phyloP scores from a whole-genome alignment of 805 yeast species.

The Candida railenensis region DNA sequence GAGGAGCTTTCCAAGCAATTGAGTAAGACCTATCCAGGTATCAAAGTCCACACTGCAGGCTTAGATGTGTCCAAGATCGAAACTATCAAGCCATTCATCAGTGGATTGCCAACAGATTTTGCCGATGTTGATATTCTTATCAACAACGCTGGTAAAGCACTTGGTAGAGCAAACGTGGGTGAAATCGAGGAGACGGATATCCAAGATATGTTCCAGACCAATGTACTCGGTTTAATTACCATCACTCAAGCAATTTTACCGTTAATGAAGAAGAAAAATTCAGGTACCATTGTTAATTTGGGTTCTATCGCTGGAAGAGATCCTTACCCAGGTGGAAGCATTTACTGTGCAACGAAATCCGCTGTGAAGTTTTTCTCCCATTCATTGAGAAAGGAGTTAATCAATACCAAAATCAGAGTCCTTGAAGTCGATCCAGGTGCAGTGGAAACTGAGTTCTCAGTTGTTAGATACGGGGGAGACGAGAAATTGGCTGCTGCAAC shows the following conservation, averaged over 20 bases:
- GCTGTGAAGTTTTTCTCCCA: slow-evolving; percentile 34
- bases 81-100: slow-evolving; percentile 28
- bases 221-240: slow-evolving; percentile 34
- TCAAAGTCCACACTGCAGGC: slow-evolving; percentile 27
- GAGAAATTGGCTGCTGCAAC: slow-evolving; percentile 28
- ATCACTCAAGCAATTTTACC: slow-evolving; percentile 40
- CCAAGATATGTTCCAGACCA: slow-evolving; percentile 37
- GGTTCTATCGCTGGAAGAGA: slow-evolving; percentile 41
- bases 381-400: slow-evolving; percentile 35
- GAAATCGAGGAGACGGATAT: slow-evolving; percentile 28
- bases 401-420: slow-evolving; percentile 34
- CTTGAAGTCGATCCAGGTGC: slow-evolving; percentile 43
- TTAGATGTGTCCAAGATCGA: slow-evolving; percentile 30
- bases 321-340: slow-evolving; percentile 36
- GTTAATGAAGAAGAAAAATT: slow-evolving; percentile 30
- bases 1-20: slow-evolving; percentile 23
- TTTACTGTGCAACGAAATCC: slow-evolving; percentile 40
- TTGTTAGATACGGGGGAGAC: slow-evolving; percentile 36
- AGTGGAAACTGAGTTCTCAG: slow-evolving; percentile 38
- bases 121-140: slow-evolving; percentile 37
- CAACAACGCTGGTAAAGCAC: slow-evolving; percentile 42
- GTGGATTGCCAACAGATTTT: slow-evolving; percentile 30
- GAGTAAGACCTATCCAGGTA: slow-evolving; percentile 19
- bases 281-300: slow-evolving; percentile 37
- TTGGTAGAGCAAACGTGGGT: slow-evolving; percentile 33